Evolutionary conservation across 78 protist species (phyloP).

Genomic region (Protostelium mycophagum): DNA sequence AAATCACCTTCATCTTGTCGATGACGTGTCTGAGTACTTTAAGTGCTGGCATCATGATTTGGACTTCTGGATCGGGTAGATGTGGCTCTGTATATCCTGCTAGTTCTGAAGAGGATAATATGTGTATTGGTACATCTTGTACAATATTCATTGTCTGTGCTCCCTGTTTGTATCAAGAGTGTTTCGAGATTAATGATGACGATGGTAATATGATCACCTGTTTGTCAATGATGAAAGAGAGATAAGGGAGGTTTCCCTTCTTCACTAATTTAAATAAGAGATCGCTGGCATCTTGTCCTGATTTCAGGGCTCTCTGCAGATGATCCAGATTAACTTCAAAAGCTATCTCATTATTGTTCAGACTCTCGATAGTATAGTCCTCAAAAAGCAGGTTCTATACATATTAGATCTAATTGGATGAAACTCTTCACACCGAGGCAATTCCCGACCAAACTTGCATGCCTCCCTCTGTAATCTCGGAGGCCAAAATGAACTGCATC

Average conservation of each 20-base stretch:
- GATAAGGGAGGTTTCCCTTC: neutral
- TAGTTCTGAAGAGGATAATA: neutral
- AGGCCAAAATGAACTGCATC: neutral
- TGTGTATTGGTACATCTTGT: neutral
- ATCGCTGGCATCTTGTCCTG: neutral
- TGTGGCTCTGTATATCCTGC: neutral
- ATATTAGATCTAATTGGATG: no score
- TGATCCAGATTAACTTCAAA: neutral
- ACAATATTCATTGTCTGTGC: neutral
- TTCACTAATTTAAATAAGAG: neutral
- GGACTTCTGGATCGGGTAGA: slow-evolving; percentile 5
- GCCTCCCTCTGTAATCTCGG: neutral
- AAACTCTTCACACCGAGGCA: neutral
- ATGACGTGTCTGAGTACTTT: neutral
- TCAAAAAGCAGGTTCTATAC: neutral
- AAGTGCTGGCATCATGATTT: slow-evolving; percentile 2
- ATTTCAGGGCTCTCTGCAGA: neutral
- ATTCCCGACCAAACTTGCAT: slow-evolving; percentile 13
- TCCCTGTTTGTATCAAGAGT: neutral
- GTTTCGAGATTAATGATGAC: no score
- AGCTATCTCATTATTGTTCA: slow-evolving; percentile 1
- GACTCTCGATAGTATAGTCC: neutral
- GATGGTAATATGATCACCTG: neutral
- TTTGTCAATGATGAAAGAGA: neutral
- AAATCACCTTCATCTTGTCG: slow-evolving; percentile 3